phyloP scores from a whole-genome alignment of 768 basidiomycete genomes.

The Calocybe gangraenosa region DNA sequence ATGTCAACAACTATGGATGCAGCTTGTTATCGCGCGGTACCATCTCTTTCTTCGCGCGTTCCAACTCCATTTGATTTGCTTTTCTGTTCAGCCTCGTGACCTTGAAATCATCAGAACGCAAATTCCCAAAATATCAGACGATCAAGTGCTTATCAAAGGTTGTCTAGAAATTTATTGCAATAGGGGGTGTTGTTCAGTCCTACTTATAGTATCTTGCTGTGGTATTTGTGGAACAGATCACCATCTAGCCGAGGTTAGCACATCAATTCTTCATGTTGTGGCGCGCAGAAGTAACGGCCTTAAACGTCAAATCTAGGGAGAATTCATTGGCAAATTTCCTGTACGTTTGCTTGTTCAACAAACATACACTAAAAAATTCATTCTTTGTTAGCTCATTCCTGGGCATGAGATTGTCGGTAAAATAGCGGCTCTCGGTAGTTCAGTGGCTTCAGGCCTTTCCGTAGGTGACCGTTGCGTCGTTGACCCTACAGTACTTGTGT shows the following conservation, averaged over 20 bases:
- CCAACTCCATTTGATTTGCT: neutral
- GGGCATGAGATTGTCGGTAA: slow-evolving; percentile 34
- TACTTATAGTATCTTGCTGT: slow-evolving; percentile 24
- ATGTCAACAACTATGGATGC: slow-evolving; percentile 57
- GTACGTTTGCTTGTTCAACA: slow-evolving; percentile 24
- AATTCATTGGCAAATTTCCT: slow-evolving; percentile 70
- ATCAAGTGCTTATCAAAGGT: slow-evolving; percentile 62
- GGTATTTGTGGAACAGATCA: slow-evolving; percentile 70
- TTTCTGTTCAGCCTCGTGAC: slow-evolving; percentile 34
- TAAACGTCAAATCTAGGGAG: slow-evolving; percentile 40
- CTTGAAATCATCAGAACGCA: slow-evolving; percentile 50
- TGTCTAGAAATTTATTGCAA: slow-evolving; percentile 4
- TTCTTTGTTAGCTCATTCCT: slow-evolving; percentile 31
- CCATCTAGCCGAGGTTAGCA: slow-evolving; percentile 45
- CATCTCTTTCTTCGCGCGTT: slow-evolving; percentile 8
- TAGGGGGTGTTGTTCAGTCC: neutral
- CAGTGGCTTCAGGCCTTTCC: slow-evolving; percentile 53
- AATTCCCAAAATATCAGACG: slow-evolving; percentile 47
- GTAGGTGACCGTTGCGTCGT: slow-evolving; percentile 67
- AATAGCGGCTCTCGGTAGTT: slow-evolving; percentile 34
- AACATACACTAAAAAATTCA: neutral
- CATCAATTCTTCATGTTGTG: neutral
- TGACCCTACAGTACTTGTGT: slow-evolving; percentile 52
- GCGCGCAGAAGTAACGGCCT: slow-evolving; percentile 3
- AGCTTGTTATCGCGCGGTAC: slow-evolving; percentile 64